These are phyloP conservation scores for Colletotrichum cereale DNA, from an alignment of 2,329 filamentous ascomycete species.

Conservation along the genomic window DNA sequence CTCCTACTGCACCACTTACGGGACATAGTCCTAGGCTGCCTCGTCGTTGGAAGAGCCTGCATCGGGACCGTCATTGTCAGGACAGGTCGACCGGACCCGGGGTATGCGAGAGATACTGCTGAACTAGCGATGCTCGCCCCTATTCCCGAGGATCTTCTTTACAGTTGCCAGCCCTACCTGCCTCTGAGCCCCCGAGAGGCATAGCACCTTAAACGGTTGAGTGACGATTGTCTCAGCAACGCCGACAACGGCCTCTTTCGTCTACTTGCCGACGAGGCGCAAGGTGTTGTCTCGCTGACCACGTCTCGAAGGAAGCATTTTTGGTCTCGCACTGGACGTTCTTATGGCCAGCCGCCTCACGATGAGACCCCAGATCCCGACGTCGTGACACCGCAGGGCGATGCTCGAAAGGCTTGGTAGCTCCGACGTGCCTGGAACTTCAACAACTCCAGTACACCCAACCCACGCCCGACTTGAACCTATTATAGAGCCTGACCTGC, in stretches of 20 bases:
- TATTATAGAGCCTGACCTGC: not conserved
- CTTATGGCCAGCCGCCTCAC: constrained; percentile 58
- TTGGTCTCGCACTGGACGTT: constrained; percentile 57
- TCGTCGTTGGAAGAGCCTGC: not conserved
- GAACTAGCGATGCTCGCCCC: constrained; percentile 57
- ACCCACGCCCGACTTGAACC: not conserved
- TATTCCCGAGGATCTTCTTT: constrained; percentile 51
- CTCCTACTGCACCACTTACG: not conserved
- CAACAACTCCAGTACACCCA: not conserved
- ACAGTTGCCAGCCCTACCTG: constrained; percentile 49
- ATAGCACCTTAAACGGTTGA: constrained; percentile 56
- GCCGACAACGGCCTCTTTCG: constrained; percentile 57
- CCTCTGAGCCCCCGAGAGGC: constrained; percentile 51
- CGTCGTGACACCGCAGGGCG: constrained; percentile 54
- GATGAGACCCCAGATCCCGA: constrained; percentile 49
- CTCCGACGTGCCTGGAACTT: not conserved
- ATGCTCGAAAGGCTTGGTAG: not conserved
- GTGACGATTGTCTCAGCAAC: constrained; percentile 57
- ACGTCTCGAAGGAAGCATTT: constrained; percentile 60
- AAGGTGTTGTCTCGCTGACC: constrained; percentile 56
- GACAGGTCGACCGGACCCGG: constrained; percentile 53
- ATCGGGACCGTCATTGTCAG: not conserved
- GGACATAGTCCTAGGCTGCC: not conserved
- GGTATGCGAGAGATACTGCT: constrained; percentile 57
- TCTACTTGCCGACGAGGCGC: constrained; percentile 58